A percentile compares a stretch with the other conserved stretches of the same genome.
These are phyloP conservation scores for Arthroderma sp. DNA, from an alignment of 2,329 filamentous ascomycete species.

Conservation along the genomic window DNA sequence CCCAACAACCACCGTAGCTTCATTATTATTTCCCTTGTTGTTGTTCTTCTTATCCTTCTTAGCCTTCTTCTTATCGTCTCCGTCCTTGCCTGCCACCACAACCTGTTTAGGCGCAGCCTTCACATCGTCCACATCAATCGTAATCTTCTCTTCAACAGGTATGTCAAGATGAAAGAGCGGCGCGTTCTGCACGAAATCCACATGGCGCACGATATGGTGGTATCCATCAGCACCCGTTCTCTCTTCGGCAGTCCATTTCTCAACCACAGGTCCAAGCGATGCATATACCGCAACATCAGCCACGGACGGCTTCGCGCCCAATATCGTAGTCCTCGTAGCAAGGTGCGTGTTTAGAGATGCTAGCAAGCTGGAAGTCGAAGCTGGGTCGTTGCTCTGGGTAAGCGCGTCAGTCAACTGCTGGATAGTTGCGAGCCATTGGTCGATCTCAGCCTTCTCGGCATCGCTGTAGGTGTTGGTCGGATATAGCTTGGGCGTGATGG, in stretches of 20 bases:
- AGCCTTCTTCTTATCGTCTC: conserved; percentile 94
- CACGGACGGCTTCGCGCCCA: conserved; percentile 78
- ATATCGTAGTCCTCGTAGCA: conserved; percentile 72
- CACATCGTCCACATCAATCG: conserved; percentile 65
- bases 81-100: conserved; percentile 89
- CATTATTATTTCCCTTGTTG: conserved; percentile 24
- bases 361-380: conserved; percentile 51
- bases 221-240: conserved; percentile 78
- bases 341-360: conserved; percentile 75
- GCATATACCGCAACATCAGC: conserved; percentile 78
- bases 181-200: conserved; percentile 93
- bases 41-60: conserved; percentile 99
- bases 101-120: conserved; percentile 78
- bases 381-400: conserved; percentile 41
- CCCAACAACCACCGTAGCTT: conserved; percentile 27
- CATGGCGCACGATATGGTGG: conserved; percentile 78
- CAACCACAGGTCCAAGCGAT: conserved; percentile 60
- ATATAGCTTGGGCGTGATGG: conserved; percentile 50
- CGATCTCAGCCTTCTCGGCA: conserved; percentile 73
- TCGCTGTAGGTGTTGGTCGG: conserved; percentile 57
- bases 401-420: conserved; percentile 50
- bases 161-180: conserved; percentile 56
- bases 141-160: conserved; percentile 59
- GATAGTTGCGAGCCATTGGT: conserved; percentile 74
- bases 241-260: conserved; percentile 71